These are phyloP conservation scores for Phytomonas francai DNA, from an alignment of 208 protist genomes.

Conservation along the genomic window DNA sequence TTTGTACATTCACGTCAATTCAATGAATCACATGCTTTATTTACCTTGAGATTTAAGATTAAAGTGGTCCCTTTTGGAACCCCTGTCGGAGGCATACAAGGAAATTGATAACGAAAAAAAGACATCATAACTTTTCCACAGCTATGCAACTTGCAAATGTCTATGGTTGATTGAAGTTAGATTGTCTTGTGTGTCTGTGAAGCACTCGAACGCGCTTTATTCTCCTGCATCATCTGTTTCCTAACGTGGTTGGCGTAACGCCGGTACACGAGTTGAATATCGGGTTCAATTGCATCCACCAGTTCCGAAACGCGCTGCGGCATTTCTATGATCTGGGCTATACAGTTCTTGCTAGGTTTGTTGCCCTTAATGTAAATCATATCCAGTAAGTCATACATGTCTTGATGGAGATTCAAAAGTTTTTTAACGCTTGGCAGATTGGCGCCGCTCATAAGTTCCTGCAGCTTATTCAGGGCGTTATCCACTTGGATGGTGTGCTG, in stretches of 20 bases:
- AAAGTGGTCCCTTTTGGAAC: too few relatives aligned
- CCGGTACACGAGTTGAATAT: conserved; percentile 69
- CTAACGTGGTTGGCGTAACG: conserved; percentile 61
- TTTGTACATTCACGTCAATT: too few relatives aligned
- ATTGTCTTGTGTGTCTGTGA: too few relatives aligned
- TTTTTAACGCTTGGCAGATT: conserved; percentile 66
- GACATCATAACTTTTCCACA: too few relatives aligned
- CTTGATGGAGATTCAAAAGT: conserved; percentile 72
- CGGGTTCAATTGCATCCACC: conserved; percentile 66
- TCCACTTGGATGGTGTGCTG: conserved; percentile 80
- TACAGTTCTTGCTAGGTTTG: conserved; percentile 42
- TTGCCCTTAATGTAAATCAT: conserved; percentile 61
- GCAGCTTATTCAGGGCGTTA: conserved; percentile 55
- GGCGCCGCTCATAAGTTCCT: conserved; percentile 41
- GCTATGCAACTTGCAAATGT: too few relatives aligned
- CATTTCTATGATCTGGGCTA: conserved; percentile 66
- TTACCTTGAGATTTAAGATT: too few relatives aligned
- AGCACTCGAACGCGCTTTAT: background rate
- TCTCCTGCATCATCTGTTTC: conserved; percentile 23
- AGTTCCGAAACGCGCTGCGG: conserved; percentile 67
- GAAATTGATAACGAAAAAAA: too few relatives aligned
- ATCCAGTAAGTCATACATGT: conserved; percentile 73
- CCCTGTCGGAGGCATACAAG: too few relatives aligned
- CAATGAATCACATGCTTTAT: too few relatives aligned
- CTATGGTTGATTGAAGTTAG: too few relatives aligned